These are phyloP conservation scores for Pulveroboletus sp. DNA, from an alignment of 768 basidiomycete genomes.

Conservation along the genomic window DNA sequence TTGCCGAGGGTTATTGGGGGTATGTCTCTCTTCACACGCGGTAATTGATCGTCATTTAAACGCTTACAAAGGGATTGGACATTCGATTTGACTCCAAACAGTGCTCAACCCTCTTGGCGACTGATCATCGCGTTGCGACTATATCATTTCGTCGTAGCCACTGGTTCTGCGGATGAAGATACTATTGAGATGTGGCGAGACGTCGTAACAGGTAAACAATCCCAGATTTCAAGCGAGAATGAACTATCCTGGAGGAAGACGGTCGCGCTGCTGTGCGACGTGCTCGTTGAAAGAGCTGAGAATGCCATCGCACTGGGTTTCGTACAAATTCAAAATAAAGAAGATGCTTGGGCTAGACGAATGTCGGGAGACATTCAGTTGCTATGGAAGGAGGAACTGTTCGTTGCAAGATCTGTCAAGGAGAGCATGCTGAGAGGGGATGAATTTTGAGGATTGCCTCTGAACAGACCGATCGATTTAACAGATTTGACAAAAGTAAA, in stretches of 20 bases:
- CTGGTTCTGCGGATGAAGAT: conserved; percentile 22
- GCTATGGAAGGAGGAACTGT: conserved; percentile 61
- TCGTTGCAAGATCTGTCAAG: conserved; percentile 47
- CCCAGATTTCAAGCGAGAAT: conserved; percentile 45
- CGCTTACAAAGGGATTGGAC: conserved; percentile 66
- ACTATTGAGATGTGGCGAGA: conserved; percentile 50
- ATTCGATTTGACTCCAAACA: conserved; percentile 53
- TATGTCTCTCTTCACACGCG: conserved; percentile 33
- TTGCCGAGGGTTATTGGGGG: conserved; percentile 81
- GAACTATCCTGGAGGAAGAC: conserved; percentile 45
- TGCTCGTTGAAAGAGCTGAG: conserved; percentile 34
- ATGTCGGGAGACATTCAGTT: conserved; percentile 38
- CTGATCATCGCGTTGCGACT: conserved; percentile 70
- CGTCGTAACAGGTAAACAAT: conserved; percentile 44
- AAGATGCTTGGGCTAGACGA: conserved; percentile 31
- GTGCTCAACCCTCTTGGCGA: conserved; percentile 77
- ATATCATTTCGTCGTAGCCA: conserved; percentile 44
- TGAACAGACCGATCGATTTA: too few species aligned
- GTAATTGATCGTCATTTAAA: neutral
- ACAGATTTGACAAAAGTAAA: too few species aligned
- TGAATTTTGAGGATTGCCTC: conserved; percentile 48
- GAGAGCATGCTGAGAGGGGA: conserved; percentile 43
- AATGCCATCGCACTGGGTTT: conserved; percentile 7
- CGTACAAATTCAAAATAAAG: neutral
- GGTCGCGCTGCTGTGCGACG: conserved; percentile 38